Evolutionary conservation across 2,329 filamentous ascomycete species (phyloP), one percentile per base, ranked within the genome.

Genomic region (Parastagonospora nodorum): DNA sequence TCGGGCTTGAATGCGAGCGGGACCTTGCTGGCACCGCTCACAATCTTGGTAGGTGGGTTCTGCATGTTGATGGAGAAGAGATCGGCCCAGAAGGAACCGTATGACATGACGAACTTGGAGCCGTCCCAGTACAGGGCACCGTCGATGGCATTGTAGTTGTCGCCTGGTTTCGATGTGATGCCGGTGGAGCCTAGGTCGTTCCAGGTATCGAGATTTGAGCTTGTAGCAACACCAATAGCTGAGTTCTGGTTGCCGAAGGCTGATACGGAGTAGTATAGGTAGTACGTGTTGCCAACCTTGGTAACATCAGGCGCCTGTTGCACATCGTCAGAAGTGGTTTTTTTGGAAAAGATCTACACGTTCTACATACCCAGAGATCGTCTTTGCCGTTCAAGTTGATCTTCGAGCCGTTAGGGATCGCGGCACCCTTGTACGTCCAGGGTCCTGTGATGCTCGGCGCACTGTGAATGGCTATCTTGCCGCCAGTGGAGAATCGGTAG

Each of bases 21-120:
- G 50, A 77, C 72, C 31, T 58, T 49, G 1, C 61, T 16, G 0
- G 79, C 69, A 9, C 69, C 62, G 1, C 65, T 63, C 1, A 67
- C 60, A 2, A 64, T 58, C 32, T 64, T 69, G 2, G 65, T 64
- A 5, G 74, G 74, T 1, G 66, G 68, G 48, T 65, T 64, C 29
- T 53, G 41, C 68, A 88, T 79, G 31, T 75, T 65, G 1, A 84
- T 82, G 63, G 84, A 82, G 73, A 83, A 87, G 51, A 89, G 78
- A 63, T 85, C 82, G 6, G 74, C 69, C 85, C 86, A 90, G 78
- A 88, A 90, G 10, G 84, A 87, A 19, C 87, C 87, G 55, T 88
- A 90, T 52, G 78, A 83, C 66, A 84, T 73, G 45, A 79, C 76
- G 48, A 80, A 80, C 12, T 76, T 75, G 43, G 79, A 67, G 2